These are phyloP conservation scores for Botrytis elliptica DNA, from an alignment of 2,329 filamentous ascomycete species.

Conservation along the genomic window DNA sequence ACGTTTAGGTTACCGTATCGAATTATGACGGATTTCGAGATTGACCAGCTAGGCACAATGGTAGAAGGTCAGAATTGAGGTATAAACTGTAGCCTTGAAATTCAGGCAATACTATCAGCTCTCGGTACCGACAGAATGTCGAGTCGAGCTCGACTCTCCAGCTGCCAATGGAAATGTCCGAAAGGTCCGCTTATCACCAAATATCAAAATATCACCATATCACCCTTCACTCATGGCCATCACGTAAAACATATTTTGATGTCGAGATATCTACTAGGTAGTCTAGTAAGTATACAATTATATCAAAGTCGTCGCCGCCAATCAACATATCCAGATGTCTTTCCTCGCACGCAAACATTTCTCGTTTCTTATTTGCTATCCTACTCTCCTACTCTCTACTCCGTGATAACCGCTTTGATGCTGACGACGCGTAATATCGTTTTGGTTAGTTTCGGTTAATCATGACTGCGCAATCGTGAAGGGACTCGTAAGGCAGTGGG, in stretches of 20 bases:
- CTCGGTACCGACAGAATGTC: neutral
- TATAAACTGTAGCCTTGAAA: neutral
- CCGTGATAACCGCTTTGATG: neutral
- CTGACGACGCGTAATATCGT: constrained; percentile 18
- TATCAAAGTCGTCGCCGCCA: neutral
- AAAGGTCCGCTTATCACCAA: neutral
- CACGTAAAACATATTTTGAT: neutral
- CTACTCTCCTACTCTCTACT: neutral
- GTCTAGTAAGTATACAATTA: neutral
- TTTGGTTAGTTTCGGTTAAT: neutral
- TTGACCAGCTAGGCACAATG: neutral
- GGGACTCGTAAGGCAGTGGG: constrained; percentile 16
- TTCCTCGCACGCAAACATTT: neutral
- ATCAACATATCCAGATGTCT: too few relatives aligned
- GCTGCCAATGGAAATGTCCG: neutral
- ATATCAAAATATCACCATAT: neutral
- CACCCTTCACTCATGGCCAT: neutral
- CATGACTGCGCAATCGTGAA: constrained; percentile 11
- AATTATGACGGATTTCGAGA: constrained; percentile 1
- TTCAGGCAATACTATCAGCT: neutral
- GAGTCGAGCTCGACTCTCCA: neutral
- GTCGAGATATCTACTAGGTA: too few relatives aligned
- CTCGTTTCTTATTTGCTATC: neutral
- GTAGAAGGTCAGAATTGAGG: neutral
- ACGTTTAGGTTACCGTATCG: constrained; percentile 2